Conservation (phyloP, 768 basidiomycete genomes). For the Tubosaeta sp. region DNA sequence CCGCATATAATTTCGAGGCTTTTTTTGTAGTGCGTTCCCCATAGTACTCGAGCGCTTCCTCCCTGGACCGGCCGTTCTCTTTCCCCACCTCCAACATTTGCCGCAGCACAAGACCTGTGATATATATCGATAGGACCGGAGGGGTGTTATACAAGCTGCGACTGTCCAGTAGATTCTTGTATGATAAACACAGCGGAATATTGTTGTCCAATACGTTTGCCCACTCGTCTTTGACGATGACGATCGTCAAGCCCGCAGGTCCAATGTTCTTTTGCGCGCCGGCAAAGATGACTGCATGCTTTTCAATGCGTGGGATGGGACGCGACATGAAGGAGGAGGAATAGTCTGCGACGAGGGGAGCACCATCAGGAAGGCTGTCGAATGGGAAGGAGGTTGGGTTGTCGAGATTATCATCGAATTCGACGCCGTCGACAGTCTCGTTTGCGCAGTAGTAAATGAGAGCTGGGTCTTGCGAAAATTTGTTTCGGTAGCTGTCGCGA, state of each 20-base stretch:
- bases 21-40: constrained; percentile 68
- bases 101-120: constrained; percentile 79
- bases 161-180: constrained; percentile 75
- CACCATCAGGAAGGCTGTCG: constrained; percentile 54
- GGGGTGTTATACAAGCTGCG: constrained; percentile 91
- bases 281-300: constrained; percentile 93
- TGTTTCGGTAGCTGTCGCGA: constrained; percentile 53
- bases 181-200: constrained; percentile 76
- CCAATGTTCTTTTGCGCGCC: constrained; percentile 99
- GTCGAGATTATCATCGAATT: constrained; percentile 63
- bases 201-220: constrained; percentile 64
- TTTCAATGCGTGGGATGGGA: constrained; percentile 80
- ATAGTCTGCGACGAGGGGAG: constrained; percentile 92
- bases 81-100: constrained; percentile 45
- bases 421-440: constrained; percentile 95
- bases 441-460: constrained; percentile 99
- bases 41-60: constrained; percentile 65
- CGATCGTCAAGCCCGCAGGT: constrained; percentile 86
- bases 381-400: constrained; percentile 77
- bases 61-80: constrained; percentile 16
- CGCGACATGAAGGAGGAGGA: constrained; percentile 96
- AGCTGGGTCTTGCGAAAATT: constrained; percentile 76
- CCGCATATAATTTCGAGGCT: constrained; percentile 70
- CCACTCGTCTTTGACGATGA: constrained; percentile 94
- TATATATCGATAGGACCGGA: constrained; percentile 85